A percentile compares a stretch with the other conserved stretches of the same genome.
These are phyloP conservation scores for Claviceps spartinae DNA, from an alignment of 2,329 filamentous ascomycete species.

Conservation along the genomic window DNA sequence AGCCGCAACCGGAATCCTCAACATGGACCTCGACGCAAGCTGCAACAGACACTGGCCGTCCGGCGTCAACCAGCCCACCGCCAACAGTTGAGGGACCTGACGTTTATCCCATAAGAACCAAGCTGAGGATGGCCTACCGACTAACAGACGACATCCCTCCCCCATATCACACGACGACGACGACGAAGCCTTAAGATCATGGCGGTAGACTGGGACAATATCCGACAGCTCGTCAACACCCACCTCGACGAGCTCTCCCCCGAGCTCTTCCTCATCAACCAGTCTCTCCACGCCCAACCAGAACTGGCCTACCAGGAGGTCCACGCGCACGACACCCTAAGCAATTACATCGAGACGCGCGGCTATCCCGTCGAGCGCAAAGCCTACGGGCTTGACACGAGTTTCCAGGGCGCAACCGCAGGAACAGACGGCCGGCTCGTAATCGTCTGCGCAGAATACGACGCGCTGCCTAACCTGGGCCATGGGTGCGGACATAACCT, in stretches of 20 bases:
- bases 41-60: too few relatives aligned
- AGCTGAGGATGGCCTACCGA: too few relatives aligned
- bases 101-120: too few relatives aligned
- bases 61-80: too few relatives aligned
- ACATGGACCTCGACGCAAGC: too few relatives aligned
- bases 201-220: conserved; percentile 1
- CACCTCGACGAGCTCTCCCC: not conserved
- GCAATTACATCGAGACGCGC: conserved; percentile 9
- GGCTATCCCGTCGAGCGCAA: conserved; percentile 16
- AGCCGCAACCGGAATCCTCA: too few relatives aligned
- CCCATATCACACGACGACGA: too few relatives aligned
- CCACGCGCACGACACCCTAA: conserved; percentile 16
- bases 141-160: too few relatives aligned
- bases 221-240: not conserved
- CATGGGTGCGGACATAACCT: conserved; percentile 33
- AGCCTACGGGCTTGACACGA: conserved; percentile 19
- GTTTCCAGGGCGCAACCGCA: conserved; percentile 16
- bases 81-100: too few relatives aligned
- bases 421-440: conserved; percentile 19
- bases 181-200: not conserved
- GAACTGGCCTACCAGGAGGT: conserved; percentile 17
- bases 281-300: conserved; percentile 12
- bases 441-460: conserved; percentile 27
- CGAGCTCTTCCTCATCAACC: not conserved
- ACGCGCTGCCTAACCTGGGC: conserved; percentile 31